phyloP scores from a whole-genome alignment of 129 eudicot species.

The Helichrysum umbraculigerum region DNA sequence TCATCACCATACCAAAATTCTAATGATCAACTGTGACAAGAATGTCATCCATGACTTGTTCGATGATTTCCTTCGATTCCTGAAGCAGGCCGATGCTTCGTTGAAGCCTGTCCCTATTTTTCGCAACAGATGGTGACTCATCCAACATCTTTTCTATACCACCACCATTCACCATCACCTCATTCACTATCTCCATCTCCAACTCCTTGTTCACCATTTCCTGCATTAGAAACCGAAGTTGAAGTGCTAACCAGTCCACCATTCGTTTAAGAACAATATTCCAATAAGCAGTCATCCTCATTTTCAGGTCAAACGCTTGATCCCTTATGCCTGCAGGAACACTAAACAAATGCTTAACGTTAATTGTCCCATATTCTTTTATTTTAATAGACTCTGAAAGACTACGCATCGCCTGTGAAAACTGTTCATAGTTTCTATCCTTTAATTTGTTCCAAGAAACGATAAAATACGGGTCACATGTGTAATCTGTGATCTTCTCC shows the following conservation, averaged over 20 bases:
- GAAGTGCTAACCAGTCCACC: conserved; percentile 27
- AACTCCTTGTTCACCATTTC: conserved; percentile 25
- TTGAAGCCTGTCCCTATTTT: conserved; percentile 27
- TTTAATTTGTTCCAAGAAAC: background rate
- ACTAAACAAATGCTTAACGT: conserved; percentile 9
- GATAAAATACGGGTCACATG: background rate
- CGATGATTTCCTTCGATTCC: conserved; percentile 32
- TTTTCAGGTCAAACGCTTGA: conserved; percentile 33
- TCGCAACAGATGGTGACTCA: conserved; percentile 22
- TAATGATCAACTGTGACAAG: too few species aligned
- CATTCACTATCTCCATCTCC: conserved; percentile 26
- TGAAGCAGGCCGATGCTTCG: conserved; percentile 23
- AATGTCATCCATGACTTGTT: conserved; percentile 26
- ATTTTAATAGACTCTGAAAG: background rate
- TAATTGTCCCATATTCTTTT: conserved; percentile 5
- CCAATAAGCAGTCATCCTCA: conserved; percentile 41
- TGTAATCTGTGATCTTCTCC: background rate
- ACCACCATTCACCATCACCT: conserved; percentile 23
- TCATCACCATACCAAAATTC: too few species aligned
- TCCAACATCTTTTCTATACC: conserved; percentile 34
- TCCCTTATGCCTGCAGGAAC: conserved; percentile 6
- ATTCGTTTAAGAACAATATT: conserved; percentile 29
- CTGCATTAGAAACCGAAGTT: conserved; percentile 11
- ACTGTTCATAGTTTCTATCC: background rate
- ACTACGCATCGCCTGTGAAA: background rate